These are phyloP conservation scores for Brassica carinata DNA, from an alignment of 345 rosid genomes.

Conservation along the genomic window DNA sequence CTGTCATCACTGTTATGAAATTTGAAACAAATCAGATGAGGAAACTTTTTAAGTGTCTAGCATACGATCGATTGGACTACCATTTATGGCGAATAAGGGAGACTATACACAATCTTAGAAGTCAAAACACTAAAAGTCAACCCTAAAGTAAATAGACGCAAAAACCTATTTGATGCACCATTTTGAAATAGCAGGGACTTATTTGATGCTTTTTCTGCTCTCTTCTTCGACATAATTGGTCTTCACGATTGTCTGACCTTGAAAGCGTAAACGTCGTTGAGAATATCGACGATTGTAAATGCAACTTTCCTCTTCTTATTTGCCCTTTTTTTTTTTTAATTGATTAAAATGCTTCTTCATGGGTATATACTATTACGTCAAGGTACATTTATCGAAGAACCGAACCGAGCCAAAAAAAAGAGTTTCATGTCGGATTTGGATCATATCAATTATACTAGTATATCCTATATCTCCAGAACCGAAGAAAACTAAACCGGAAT, in stretches of 20 bases:
- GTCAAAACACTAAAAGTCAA: conserved; percentile 29
- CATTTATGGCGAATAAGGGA: not conserved
- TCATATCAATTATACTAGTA: too few relatives aligned
- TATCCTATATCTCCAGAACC: too few relatives aligned
- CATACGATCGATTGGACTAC: conserved; percentile 7
- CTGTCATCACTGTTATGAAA: conserved; percentile 11
- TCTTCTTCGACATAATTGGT: conserved; percentile 12
- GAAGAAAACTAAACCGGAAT: too few relatives aligned
- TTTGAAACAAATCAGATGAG: not conserved
- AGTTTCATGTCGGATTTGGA: too few relatives aligned
- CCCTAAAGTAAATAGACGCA: conserved; percentile 10
- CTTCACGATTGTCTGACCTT: not conserved
- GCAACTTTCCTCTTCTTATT: not conserved
- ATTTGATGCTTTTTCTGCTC: conserved; percentile 30
- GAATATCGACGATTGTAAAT: conserved; percentile 5
- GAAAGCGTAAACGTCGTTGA: conserved; percentile 22
- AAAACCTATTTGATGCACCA: conserved; percentile 11
- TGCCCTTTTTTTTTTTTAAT: not conserved
- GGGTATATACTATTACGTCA: too few relatives aligned
- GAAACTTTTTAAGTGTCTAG: not conserved
- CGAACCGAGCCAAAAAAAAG: too few relatives aligned
- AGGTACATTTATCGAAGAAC: too few relatives aligned
- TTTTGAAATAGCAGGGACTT: conserved; percentile 16
- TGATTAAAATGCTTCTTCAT: not conserved
- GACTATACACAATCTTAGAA: conserved; percentile 11